Percentiles rank a stretch among this genome's conserved stretches.
These are phyloP conservation scores for Boletus vinaceobasis DNA, from an alignment of 768 basidiomycete species.

Conservation along the genomic window DNA sequence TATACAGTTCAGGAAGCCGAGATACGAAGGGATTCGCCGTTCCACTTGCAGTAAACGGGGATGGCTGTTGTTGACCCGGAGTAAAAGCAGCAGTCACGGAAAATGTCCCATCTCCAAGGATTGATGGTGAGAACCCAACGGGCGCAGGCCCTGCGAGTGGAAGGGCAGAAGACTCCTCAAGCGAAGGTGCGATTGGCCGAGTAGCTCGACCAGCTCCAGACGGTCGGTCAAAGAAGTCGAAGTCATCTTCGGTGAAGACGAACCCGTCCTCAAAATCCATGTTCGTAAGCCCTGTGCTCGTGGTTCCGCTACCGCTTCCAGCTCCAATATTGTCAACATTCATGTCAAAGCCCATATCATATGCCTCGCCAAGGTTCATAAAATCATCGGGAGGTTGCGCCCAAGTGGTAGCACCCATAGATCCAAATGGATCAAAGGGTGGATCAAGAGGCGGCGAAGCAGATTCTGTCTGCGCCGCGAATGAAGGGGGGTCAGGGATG, in stretches of 20 bases:
- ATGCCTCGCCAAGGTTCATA: slow-evolving; percentile 36
- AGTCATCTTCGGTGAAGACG: slow-evolving; percentile 74
- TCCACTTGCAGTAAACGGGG: slow-evolving; percentile 29
- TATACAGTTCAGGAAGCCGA: slow-evolving; percentile 20
- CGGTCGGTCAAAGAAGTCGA: slow-evolving; percentile 79
- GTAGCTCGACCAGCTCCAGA: slow-evolving; percentile 27
- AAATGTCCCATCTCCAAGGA: slow-evolving; percentile 29
- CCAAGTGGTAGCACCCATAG: slow-evolving; percentile 40
- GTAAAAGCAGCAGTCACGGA: slow-evolving; percentile 18
- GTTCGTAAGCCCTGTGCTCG: slow-evolving; percentile 26
- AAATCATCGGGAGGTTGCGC: slow-evolving; percentile 33
- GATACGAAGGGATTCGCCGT: slow-evolving; percentile 20
- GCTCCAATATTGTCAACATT: slow-evolving; percentile 35
- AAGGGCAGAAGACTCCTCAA: slow-evolving; percentile 23
- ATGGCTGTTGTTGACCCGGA: slow-evolving; percentile 28
- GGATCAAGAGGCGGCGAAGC: slow-evolving; percentile 21
- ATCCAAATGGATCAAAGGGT: slow-evolving; percentile 44
- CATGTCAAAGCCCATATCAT: slow-evolving; percentile 51
- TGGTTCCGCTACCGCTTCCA: slow-evolving; percentile 24
- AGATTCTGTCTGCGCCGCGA: slow-evolving; percentile 14
- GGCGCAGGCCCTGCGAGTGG: slow-evolving; percentile 35
- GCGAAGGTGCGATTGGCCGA: slow-evolving; percentile 14
- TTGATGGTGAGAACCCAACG: slow-evolving; percentile 33
- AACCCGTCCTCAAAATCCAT: slow-evolving; percentile 61
- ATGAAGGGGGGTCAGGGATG: slow-evolving; percentile 11